Conservation (phyloP, 169 alveolate species). For the Babesia caballi region DNA sequence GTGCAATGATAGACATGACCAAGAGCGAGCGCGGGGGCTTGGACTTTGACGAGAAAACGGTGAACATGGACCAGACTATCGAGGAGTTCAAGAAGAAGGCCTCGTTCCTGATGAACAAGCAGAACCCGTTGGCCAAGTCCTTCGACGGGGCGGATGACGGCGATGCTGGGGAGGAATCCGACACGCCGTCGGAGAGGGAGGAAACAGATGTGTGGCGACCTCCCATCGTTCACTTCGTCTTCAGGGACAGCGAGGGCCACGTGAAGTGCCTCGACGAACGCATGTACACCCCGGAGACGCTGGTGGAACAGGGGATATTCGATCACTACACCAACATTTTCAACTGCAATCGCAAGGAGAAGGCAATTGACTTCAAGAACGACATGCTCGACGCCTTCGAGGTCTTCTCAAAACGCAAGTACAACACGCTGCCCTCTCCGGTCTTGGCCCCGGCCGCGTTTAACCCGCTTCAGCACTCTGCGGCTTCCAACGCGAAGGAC, state of each 20-base stretch:
- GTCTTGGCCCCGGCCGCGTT: background rate
- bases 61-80: conserved; percentile 5
- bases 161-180: background rate
- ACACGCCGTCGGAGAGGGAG: background rate
- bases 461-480: background rate
- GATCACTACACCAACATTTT: conserved; percentile 47
- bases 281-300: conserved; percentile 53
- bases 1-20: conserved; percentile 46
- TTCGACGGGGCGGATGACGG: background rate
- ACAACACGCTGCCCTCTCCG: conserved; percentile 54
- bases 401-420: conserved; percentile 48
- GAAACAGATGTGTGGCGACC: conserved; percentile 45
- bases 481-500: conserved; percentile 20
- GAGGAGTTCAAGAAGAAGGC: conserved; percentile 17
- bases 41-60: background rate
- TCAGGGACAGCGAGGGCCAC: conserved; percentile 53
- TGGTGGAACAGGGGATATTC: conserved; percentile 63
- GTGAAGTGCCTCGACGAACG: conserved; percentile 61
- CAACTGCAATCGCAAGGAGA: conserved; percentile 16
- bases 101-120: background rate
- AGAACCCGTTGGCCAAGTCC: background rate
- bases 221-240: conserved; percentile 53
- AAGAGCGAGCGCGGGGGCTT: background rate
- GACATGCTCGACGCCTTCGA: conserved; percentile 61
- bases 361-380: conserved; percentile 26